These are phyloP conservation scores for Wickerhamiella australiensis DNA, from an alignment of 805 yeast genomes.

Conservation along the genomic window DNA sequence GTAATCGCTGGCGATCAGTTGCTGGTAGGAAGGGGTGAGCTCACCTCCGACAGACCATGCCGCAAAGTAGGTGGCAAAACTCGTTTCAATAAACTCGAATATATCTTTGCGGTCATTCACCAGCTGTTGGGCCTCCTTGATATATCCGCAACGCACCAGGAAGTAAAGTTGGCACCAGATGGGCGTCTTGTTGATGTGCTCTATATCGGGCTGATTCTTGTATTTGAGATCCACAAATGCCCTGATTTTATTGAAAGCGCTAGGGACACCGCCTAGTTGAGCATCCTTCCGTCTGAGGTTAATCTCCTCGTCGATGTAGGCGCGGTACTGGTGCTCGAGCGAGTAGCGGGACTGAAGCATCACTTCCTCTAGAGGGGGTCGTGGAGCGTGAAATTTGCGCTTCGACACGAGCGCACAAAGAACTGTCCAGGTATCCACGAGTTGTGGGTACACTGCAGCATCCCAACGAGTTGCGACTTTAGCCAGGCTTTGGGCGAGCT, in stretches of 20 bases:
- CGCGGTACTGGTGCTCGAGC: conserved; percentile 67
- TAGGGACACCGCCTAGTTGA: conserved; percentile 53
- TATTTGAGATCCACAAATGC: conserved; percentile 44
- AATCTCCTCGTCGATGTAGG: conserved; percentile 55
- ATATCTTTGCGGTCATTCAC: conserved; percentile 51
- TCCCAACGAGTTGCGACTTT: conserved; percentile 40
- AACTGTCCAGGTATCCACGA: conserved; percentile 33
- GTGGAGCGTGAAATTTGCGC: conserved; percentile 6
- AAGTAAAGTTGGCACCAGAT: conserved; percentile 91
- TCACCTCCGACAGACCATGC: conserved; percentile 48
- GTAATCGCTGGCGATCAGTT: conserved; percentile 64
- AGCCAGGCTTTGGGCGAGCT: conserved; percentile 32
- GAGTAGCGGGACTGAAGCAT: conserved; percentile 43
- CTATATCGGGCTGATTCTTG: conserved; percentile 34
- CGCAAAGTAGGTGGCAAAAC: conserved; percentile 68
- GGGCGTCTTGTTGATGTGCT: conserved; percentile 70
- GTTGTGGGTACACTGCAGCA: conserved; percentile 49
- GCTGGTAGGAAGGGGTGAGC: conserved; percentile 51
- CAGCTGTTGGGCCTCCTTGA: conserved; percentile 63
- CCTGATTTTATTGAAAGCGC: conserved; percentile 57
- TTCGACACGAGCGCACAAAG: conserved; percentile 13
- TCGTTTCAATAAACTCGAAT: conserved; percentile 73
- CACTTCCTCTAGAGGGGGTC: conserved; percentile 27
- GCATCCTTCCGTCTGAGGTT: conserved; percentile 38
- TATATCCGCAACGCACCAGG: conserved; percentile 70